Evolutionary conservation across 768 basidiomycete species (phyloP).

Genomic region (Boletus edulis): DNA sequence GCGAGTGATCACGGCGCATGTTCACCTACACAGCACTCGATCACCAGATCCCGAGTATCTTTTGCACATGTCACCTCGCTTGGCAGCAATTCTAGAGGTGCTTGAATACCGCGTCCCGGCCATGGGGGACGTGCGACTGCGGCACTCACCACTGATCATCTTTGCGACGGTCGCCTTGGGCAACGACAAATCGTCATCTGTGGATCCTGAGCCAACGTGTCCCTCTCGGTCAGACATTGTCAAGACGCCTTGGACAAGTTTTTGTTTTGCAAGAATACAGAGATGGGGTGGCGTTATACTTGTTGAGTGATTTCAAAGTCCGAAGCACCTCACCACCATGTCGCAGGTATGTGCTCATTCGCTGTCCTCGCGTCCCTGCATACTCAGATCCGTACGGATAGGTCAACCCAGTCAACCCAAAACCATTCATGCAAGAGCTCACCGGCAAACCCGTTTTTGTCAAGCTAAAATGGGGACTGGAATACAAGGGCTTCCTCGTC

Average conservation of each 20-base stretch:
- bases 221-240: constrained; percentile 95
- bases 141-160: constrained; percentile 79
- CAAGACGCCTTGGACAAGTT: background rate
- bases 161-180: constrained; percentile 98
- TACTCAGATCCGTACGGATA: constrained; percentile 28
- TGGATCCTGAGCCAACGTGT: constrained; percentile 55
- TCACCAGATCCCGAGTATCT: constrained; percentile 94
- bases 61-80: constrained; percentile 87
- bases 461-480: constrained; percentile 96
- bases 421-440: constrained; percentile 97
- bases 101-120: constrained; percentile 7
- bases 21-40: constrained; percentile 99
- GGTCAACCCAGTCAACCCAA: constrained; percentile 96
- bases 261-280: too few species aligned
- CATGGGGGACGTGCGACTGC: constrained; percentile 1
- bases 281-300: too few species aligned
- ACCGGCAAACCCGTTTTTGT: constrained; percentile 97
- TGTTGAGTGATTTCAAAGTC: constrained; percentile 37
- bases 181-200: constrained; percentile 91
- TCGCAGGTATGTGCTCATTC: constrained; percentile 12
- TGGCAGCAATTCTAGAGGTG: constrained; percentile 76
- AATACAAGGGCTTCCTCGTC: constrained; percentile 98
- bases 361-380: background rate
- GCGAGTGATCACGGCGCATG: constrained; percentile 23
- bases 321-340: constrained; percentile 22